Evolutionary conservation across 768 basidiomycete species (phyloP), one percentile per base, ranked within the genome.

Genomic region (Vararia minispora): DNA sequence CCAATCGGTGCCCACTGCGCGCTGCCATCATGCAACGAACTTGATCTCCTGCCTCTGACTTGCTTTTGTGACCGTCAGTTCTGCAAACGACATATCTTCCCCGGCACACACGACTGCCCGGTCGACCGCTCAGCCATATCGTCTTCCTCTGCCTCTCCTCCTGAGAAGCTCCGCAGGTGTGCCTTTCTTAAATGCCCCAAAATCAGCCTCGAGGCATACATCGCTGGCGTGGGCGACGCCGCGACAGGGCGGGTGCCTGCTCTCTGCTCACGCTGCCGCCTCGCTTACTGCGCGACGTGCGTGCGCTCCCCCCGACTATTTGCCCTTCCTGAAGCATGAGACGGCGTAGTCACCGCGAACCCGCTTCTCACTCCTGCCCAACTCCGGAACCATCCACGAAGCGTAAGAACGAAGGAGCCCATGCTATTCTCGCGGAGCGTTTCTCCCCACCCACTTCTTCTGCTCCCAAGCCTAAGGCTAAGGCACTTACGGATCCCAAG

Each of bases 21-120:
- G n/a, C 45, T 71, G 34, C 35, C 63, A 7, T 58, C 66, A 12
- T 89, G 86, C 64, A 65, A 69, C 37, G 46, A 64, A 25, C 60
- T 79, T 47, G 85, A 88, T 59, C 81, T 88, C 44, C 67, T 90
- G 0, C 87, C 87, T n/a, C 76, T 84, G 42, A 56, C 58, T 35
- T 90, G 87, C 52, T 49, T 50, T 21, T 89, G 87, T 59, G 51
- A 63, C 31, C 54, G 53, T 25, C 55, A 63, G 41, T 87, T 74
- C 57, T 90, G 86, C 61, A 64, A 63, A 9, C 55, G 69, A 26
- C 86, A 90, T 53, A 66, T 76, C 40, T 49, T 61, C 11, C 69
- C 72, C 6, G 73, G 77, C 26, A 50, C 54, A n/a, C 86, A 90
- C 51, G 43, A 58, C 14, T 90, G 86, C 53, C 40, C 60, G 5